Percentiles rank a stretch among this genome's conserved stretches.
phyloP scores from a whole-genome alignment of 345 rosid genomes.

The Eucalyptus guilfoylei region DNA sequence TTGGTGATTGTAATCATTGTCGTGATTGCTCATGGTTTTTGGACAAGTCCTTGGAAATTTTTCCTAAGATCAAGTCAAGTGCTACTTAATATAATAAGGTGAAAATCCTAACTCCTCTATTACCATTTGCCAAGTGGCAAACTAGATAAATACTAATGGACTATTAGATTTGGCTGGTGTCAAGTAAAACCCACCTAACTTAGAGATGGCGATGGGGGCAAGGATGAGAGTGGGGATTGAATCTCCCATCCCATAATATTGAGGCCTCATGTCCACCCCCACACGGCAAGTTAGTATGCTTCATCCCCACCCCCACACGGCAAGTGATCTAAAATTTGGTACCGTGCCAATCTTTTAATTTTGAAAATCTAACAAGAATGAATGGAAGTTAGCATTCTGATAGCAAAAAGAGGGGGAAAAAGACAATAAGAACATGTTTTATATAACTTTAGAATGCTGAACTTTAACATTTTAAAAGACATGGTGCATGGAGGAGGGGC shows the following conservation, averaged over 20 bases:
- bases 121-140: background rate
- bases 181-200: background rate
- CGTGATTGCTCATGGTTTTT: background rate
- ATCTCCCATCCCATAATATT: background rate
- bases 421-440: background rate
- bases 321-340: background rate
- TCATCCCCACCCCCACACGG: background rate
- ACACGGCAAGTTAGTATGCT: background rate
- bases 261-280: background rate
- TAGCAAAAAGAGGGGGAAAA: rapidly evolving
- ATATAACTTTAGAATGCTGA: background rate
- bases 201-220: background rate
- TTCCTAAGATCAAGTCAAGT: background rate
- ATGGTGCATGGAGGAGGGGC: background rate
- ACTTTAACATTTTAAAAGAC: background rate
- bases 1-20: background rate
- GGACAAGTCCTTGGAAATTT: background rate
- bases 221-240: background rate
- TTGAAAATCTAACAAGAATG: background rate
- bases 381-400: background rate
- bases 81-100: background rate
- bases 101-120: background rate
- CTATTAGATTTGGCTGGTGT: background rate
- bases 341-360: background rate
- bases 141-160: background rate